These are phyloP conservation scores for Oryza punctata DNA, from an alignment of 176 grass and related monocot species.

Conservation along the genomic window DNA sequence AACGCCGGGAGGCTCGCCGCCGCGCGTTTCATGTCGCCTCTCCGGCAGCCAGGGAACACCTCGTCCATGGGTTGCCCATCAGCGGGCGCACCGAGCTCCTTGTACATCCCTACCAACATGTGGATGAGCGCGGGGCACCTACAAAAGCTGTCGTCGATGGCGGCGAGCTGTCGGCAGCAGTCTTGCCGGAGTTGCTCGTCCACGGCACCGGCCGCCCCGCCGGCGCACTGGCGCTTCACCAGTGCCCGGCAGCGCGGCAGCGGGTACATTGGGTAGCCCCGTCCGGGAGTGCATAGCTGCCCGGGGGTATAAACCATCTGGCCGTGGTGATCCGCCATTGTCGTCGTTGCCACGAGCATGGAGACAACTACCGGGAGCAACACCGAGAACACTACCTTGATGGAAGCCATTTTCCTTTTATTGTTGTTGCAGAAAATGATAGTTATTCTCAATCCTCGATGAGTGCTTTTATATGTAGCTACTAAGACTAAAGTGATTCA, in stretches of 20 bases:
- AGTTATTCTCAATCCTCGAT: too few relatives aligned
- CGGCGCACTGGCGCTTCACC: neutral
- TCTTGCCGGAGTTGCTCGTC: neutral
- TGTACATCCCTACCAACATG: neutral
- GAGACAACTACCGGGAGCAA: too few relatives aligned
- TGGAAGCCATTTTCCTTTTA: too few relatives aligned
- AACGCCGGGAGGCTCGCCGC: neutral
- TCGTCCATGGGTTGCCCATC: neutral
- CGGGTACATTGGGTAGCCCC: neutral
- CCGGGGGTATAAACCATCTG: too few relatives aligned
- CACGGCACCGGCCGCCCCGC: neutral
- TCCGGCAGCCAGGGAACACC: neutral
- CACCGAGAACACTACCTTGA: too few relatives aligned
- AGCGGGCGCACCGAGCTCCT: neutral
- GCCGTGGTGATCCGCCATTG: too few relatives aligned
- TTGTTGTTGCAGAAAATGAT: too few relatives aligned
- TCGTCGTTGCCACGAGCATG: too few relatives aligned
- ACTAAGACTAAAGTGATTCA: too few relatives aligned
- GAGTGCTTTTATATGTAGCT: too few relatives aligned
- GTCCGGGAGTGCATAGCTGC: neutral
- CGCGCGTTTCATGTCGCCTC: neutral
- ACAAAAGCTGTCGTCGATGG: neutral
- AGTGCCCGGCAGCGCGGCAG: neutral
- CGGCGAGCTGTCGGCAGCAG: conserved; percentile 10
- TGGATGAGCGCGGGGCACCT: neutral